Evolutionary conservation across 2,329 filamentous ascomycete species (phyloP).

Genomic region (Pyrenochaeta sp.): DNA sequence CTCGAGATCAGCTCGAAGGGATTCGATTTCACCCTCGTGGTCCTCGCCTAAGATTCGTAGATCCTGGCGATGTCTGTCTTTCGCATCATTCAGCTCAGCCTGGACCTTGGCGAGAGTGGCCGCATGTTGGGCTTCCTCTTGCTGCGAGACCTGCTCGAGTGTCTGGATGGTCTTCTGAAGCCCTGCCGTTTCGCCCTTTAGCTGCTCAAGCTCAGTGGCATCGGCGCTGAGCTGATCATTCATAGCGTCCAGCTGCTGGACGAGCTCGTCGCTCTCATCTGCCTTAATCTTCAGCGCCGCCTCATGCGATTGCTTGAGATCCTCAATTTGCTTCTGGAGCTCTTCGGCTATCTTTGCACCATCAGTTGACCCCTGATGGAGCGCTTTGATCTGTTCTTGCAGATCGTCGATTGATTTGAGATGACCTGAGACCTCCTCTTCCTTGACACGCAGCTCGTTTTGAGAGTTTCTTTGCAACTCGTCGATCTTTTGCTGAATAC

Average conservation of each 20-base stretch:
- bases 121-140: conserved; percentile 37
- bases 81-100: conserved; percentile 35
- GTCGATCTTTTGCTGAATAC: conserved; percentile 33
- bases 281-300: conserved; percentile 41
- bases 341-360: conserved; percentile 40
- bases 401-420: conserved; percentile 43
- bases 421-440: conserved; percentile 40
- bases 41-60: conserved; percentile 42
- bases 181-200: conserved; percentile 39
- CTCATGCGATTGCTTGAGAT: conserved; percentile 40
- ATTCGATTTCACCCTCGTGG: conserved; percentile 46
- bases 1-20: conserved; percentile 45
- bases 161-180: conserved; percentile 44
- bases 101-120: conserved; percentile 31
- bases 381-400: conserved; percentile 41
- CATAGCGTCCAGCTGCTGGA: conserved; percentile 43
- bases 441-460: conserved; percentile 33
- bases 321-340: conserved; percentile 42
- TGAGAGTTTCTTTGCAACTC: conserved; percentile 39
- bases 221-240: conserved; percentile 45
- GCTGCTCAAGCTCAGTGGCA: conserved; percentile 33
- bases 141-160: conserved; percentile 39
- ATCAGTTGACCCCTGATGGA: conserved; percentile 47
- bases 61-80: conserved; percentile 39
- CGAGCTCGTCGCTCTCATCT: conserved; percentile 43